Evolutionary conservation across 208 protist species (phyloP).

Genomic region (Strigomonas culicis): DNA sequence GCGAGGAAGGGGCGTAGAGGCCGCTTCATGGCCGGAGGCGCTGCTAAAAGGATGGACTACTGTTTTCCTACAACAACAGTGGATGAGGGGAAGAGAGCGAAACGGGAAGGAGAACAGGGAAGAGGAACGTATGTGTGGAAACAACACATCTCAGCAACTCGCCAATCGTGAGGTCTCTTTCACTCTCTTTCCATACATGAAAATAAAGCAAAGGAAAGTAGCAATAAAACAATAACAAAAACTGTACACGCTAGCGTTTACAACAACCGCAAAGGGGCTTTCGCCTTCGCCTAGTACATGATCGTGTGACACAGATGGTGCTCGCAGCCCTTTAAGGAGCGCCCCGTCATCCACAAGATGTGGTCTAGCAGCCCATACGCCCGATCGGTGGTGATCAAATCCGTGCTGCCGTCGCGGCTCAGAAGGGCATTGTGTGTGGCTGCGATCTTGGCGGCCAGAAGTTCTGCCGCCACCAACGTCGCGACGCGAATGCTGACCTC

Average conservation of each 20-base stretch:
- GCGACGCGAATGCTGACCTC: slow-evolving; percentile 68
- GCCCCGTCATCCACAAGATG: slow-evolving; percentile 75
- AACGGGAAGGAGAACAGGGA: too few species aligned
- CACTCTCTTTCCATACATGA: too few species aligned
- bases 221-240: neutral
- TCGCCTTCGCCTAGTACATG: slow-evolving; percentile 36
- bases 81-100: too few species aligned
- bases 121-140: too few species aligned
- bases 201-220: neutral
- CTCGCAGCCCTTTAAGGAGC: slow-evolving; percentile 27
- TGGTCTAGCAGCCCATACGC: slow-evolving; percentile 41
- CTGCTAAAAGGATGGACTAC: too few species aligned
- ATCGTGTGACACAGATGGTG: slow-evolving; percentile 67
- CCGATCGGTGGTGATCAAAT: slow-evolving; percentile 18
- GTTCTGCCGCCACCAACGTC: slow-evolving; percentile 43
- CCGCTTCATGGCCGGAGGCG: too few species aligned
- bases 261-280: too few species aligned
- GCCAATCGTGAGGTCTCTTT: too few species aligned
- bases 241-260: too few species aligned
- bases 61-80: too few species aligned
- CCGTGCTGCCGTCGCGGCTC: neutral
- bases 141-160: too few species aligned
- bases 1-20: too few species aligned
- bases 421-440: neutral
- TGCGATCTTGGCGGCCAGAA: neutral